phyloP scores from a whole-genome alignment of 306 rosid species.

The Canavalia ensiformis region DNA sequence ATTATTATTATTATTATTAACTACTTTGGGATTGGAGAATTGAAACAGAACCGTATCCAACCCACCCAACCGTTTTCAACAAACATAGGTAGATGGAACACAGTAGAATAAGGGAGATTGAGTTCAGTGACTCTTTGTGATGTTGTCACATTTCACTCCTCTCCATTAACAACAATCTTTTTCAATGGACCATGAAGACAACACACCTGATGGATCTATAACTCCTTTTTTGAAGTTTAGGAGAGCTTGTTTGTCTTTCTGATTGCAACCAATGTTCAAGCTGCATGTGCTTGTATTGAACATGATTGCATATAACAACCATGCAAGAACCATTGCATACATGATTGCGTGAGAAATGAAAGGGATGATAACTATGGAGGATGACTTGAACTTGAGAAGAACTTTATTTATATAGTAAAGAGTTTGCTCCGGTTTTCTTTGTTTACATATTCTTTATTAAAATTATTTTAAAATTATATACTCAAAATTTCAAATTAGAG shows the following conservation, averaged over 20 bases:
- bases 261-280: not conserved
- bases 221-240: not conserved
- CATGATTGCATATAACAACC: not conserved
- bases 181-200: not conserved
- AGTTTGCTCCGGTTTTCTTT: no score
- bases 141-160: not conserved
- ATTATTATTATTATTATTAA: no score
- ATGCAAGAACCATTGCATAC: not conserved
- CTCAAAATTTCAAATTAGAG: no score
- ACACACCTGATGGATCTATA: not conserved
- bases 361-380: no score
- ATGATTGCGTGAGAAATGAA: not conserved
- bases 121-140: constrained; percentile 5
- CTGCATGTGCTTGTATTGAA: not conserved
- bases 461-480: no score
- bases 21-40: no score
- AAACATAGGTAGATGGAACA: no score
- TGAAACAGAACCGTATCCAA: no score
- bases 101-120: not conserved
- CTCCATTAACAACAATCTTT: not conserved
- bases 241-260: not conserved
- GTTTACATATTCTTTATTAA: no score
- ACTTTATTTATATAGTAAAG: no score
- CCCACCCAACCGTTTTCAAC: no score
- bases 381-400: no score